Evolutionary conservation across 352 stramenopile genomes (phyloP), one percentile per base, ranked within the genome.

Genomic region (Blastocystis sp.): DNA sequence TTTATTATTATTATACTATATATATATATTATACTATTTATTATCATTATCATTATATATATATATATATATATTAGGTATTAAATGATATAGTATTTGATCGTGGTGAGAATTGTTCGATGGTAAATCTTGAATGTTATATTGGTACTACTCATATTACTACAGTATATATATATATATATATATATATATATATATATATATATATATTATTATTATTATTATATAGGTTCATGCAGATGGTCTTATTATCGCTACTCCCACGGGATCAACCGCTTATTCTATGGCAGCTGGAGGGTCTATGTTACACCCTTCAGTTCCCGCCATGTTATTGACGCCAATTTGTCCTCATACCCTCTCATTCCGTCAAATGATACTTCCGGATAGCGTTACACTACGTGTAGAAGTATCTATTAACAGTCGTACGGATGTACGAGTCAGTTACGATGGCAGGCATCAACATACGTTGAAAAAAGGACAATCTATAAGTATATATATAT

Each of bases 11-110:
- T n/a, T n/a, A n/a, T n/a, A n/a, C n/a, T n/a, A n/a, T n/a, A n/a
- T n/a, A n/a, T n/a, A n/a, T n/a, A n/a, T n/a, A n/a, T n/a, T n/a
- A n/a, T n/a, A n/a, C n/a, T 79, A 7, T 42, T 43, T 4, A 58
- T n/a, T n/a, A n/a, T n/a, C n/a, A n/a, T n/a, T n/a, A n/a, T n/a
- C n/a, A n/a, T n/a, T n/a, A n/a, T n/a, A n/a, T n/a, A n/a, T n/a
- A n/a, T n/a, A n/a, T n/a, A n/a, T n/a, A 66, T 27, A 57, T 80
- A 0, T 76, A 88, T 55, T 83, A 93, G 66, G 86, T 91, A 4
- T 72, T 98, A 28, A 98, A 98, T 69, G 91, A 98, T 75, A 87
- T 96, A 36, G 86, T 95, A 24, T 87, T 96, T 52, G 86, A 96
- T 68, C 79, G 88, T 32, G 88, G 90, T 2, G 72, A 68, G 0